A percentile compares a stretch with the other conserved stretches of the same genome.
These are phyloP conservation scores for Pleurotus cornucopiae DNA, from an alignment of 768 basidiomycete genomes.

Conservation along the genomic window DNA sequence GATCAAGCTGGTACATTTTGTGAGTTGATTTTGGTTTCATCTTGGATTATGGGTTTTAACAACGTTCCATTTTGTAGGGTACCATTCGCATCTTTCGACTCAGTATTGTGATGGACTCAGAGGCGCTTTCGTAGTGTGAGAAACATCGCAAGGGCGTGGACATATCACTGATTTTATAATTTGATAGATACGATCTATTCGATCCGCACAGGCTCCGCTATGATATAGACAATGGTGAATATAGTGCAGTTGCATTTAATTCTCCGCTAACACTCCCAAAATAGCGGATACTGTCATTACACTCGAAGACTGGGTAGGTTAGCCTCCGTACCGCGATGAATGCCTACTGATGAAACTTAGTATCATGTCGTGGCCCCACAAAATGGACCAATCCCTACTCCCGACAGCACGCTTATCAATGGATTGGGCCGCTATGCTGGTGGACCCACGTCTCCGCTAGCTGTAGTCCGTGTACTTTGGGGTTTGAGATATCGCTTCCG, in stretches of 20 bases:
- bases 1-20: slow-evolving; percentile 29
- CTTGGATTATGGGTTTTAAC: background rate
- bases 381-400: background rate
- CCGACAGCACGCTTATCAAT: slow-evolving; percentile 20
- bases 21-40: slow-evolving; percentile 18
- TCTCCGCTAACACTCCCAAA: too few species aligned
- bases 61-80: slow-evolving; percentile 39
- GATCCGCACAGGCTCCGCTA: slow-evolving; percentile 32
- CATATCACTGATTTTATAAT: too few species aligned
- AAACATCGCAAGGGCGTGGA: too few species aligned
- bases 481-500: slow-evolving; percentile 40
- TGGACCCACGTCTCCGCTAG: slow-evolving; percentile 31
- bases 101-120: slow-evolving; percentile 35
- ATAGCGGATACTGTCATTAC: slow-evolving; percentile 35
- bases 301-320: slow-evolving; percentile 33
- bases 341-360: slow-evolving; percentile 1
- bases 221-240: slow-evolving; percentile 31
- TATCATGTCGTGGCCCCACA: background rate
- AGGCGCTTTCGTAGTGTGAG: slow-evolving; percentile 23
- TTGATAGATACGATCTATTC: slow-evolving; percentile 38
- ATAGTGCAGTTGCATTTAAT: too few species aligned
- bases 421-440: slow-evolving; percentile 33
- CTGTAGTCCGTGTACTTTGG: slow-evolving; percentile 33
- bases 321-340: background rate
- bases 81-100: slow-evolving; percentile 23